Evolutionary conservation across 129 eudicot genomes (phyloP).

Genomic region (Escallonia rubra): DNA sequence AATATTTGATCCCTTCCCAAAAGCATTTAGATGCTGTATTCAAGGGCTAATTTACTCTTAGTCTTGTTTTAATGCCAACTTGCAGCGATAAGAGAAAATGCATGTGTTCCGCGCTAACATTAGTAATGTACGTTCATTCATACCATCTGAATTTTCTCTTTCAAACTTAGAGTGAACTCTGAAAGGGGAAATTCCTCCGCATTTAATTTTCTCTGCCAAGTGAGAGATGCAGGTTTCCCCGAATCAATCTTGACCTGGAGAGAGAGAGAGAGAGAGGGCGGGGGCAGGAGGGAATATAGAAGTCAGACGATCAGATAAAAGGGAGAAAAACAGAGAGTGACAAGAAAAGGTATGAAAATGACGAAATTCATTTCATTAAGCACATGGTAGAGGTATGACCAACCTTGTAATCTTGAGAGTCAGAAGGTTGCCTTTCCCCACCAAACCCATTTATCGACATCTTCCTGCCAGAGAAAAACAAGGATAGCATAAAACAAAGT

Average conservation of each 20-base stretch:
- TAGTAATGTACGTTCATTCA: neutral
- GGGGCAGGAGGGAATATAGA: neutral
- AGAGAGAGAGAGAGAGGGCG: neutral
- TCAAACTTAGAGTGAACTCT: slow-evolving; percentile 14
- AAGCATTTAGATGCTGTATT: neutral
- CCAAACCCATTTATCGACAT: slow-evolving; percentile 1
- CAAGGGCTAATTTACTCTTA: neutral
- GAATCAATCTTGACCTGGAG: slow-evolving; percentile 24
- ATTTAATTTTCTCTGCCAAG: slow-evolving; percentile 41
- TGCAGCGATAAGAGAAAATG: too few species aligned
- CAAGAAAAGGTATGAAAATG: neutral
- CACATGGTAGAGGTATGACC: neutral
- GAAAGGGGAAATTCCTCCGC: slow-evolving; percentile 13
- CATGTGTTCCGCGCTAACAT: neutral
- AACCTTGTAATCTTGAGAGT: neutral
- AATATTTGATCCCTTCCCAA: neutral
- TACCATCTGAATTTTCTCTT: slow-evolving; percentile 36
- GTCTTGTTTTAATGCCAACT: neutral
- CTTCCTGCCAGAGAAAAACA: neutral
- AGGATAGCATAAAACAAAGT: too few species aligned
- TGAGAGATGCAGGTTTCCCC: slow-evolving; percentile 31
- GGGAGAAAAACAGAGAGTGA: neutral
- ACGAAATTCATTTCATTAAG: neutral
- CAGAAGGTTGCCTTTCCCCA: neutral
- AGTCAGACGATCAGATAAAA: neutral